These are phyloP conservation scores for Kwoniella dejecticola DNA, from an alignment of 768 basidiomycete genomes.

Conservation along the genomic window DNA sequence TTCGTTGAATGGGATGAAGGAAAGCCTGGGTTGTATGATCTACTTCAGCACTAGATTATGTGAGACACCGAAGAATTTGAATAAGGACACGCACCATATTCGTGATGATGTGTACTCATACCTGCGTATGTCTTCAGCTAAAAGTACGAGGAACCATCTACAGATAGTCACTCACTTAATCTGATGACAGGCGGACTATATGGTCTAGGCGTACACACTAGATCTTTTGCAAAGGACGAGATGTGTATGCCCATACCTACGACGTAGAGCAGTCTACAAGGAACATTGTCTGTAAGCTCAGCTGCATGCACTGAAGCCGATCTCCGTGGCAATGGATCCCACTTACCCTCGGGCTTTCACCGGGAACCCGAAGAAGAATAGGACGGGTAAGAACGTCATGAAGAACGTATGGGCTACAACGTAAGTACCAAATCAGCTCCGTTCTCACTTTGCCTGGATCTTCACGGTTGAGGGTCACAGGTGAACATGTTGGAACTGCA, in stretches of 20 bases:
- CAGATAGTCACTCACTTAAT: constrained; percentile 64
- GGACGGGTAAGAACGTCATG: constrained; percentile 79
- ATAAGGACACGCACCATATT: constrained; percentile 35
- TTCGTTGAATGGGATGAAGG: constrained; percentile 95
- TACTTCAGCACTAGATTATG: not conserved
- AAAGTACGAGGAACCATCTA: not conserved
- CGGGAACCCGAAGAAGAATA: constrained; percentile 84
- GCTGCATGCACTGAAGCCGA: not conserved
- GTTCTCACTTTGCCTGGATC: not conserved
- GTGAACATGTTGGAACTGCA: not conserved
- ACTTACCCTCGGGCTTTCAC: constrained; percentile 71
- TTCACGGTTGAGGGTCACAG: not conserved
- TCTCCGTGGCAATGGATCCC: constrained; percentile 40
- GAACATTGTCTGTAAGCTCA: not conserved
- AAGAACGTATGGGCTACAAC: constrained; percentile 65
- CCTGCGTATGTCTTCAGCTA: constrained; percentile 14
- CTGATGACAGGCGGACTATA: constrained; percentile 89
- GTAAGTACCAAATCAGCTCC: not conserved
- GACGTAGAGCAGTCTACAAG: constrained; percentile 65
- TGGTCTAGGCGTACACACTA: constrained; percentile 85
- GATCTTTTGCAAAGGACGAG: constrained; percentile 85
- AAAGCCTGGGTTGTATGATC: constrained; percentile 62
- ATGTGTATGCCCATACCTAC: constrained; percentile 79
- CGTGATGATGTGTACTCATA: constrained; percentile 49
- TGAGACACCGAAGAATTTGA: not conserved